Base-by-base conservation (phyloP, 179 eudicot species). In the Beta macrorhiza region DNA sequence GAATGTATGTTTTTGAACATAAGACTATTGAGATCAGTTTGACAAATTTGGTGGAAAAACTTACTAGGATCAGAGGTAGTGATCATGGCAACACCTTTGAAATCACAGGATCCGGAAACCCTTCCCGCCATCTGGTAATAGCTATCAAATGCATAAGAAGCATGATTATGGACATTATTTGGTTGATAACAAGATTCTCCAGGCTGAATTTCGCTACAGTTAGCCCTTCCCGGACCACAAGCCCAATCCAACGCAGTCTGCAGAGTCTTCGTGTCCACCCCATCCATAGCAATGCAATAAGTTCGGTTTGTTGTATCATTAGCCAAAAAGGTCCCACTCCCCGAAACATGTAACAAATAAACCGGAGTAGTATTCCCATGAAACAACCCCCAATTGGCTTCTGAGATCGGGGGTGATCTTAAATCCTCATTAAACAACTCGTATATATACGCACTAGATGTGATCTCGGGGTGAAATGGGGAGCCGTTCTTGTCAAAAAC, bases 221-320 rank as follows among this genome's bases (percentile, higher is more conserved):
- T 94, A 0, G 98, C 96, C 78, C 91, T 88, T 72, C 98, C 98
- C 0, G 97, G 97, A 15, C 98, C 98, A 84, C 98, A 94, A 56
- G 98, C 97, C 98, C 98, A 94, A 81, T 94, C 98, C 85, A 94
- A 83, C 0, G 98, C 98, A 19, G 93, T 75, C 83, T 94, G 98
- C 86, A 94, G 71, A 7, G 91, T 91, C 85, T 72, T 91, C 1
- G 52, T 61, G 85, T 94, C 98, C 22, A 91, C 79, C 19, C 86
- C 96, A 67, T 94, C 97, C 78, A 72, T 74, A 17, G 91, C 93
- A 73, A 94, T 78, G 76, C 98, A 94, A 83, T 87, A 94, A 10
- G 98, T 94, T 84, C 79, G 89, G 80, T 94, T 94, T 0, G 98
- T 92, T 0, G 97, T 93, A 86, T 94, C 98, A 79, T 90, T 94